A percentile compares a stretch with the other conserved stretches of the same genome.
Conservation (phyloP, 2,329 filamentous ascomycete species). For the Phyllosticta paracitricarpa region DNA sequence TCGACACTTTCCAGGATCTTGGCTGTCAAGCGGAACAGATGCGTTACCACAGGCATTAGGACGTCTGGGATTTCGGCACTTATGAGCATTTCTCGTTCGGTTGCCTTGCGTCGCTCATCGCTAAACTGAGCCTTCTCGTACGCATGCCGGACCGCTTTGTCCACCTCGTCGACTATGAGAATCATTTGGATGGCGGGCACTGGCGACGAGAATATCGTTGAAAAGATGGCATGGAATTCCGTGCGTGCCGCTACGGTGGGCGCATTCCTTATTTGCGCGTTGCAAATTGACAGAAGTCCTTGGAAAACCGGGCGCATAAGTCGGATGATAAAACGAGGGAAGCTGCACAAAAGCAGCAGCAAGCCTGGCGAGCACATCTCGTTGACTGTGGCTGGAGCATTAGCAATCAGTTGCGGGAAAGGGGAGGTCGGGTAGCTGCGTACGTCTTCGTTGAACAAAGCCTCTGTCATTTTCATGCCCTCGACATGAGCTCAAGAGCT, state of each 20-base stretch:
- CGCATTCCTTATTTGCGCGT: constrained; percentile 28
- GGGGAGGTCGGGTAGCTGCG: neutral
- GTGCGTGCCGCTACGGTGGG: constrained; percentile 36
- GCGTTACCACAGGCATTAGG: constrained; percentile 39
- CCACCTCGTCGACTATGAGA: constrained; percentile 46
- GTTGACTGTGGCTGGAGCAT: constrained; percentile 5
- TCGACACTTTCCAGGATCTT: constrained; percentile 44
- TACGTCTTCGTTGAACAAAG: constrained; percentile 5
- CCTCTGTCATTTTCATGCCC: constrained; percentile 12
- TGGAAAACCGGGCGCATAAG: constrained; percentile 20
- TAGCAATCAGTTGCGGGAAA: neutral
- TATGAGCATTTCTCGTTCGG: constrained; percentile 45
- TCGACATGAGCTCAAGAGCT: constrained; percentile 25
- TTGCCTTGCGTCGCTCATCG: constrained; percentile 35
- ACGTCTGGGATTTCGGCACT: constrained; percentile 42
- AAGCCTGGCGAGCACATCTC: constrained; percentile 18
- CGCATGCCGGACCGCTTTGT: constrained; percentile 52
- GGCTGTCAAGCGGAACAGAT: constrained; percentile 17
- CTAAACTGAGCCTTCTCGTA: constrained; percentile 38
- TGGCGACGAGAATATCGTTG: constrained; percentile 27
- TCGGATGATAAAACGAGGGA: constrained; percentile 28
- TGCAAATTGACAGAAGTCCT: constrained; percentile 14
- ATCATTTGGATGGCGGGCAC: constrained; percentile 39
- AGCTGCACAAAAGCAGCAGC: constrained; percentile 57
- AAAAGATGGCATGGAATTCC: constrained; percentile 31